A percentile compares a stretch with the other conserved stretches of the same genome.
These are phyloP conservation scores for Chrysopogon serrulatus DNA, from an alignment of 176 grass and related monocot genomes.

Conservation along the genomic window DNA sequence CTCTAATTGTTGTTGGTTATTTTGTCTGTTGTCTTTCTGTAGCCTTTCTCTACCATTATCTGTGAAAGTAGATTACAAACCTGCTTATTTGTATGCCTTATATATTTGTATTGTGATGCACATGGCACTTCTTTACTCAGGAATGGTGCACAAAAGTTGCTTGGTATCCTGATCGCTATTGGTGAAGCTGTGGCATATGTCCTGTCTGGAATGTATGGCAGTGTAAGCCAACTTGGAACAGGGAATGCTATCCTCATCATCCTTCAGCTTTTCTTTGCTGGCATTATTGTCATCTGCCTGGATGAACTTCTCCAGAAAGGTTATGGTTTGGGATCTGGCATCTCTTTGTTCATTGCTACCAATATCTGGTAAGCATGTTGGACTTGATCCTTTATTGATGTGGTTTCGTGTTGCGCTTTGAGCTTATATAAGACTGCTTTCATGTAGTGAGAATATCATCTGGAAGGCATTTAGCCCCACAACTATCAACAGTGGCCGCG, in stretches of 20 bases:
- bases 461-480: no score
- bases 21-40: neutral
- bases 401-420: neutral
- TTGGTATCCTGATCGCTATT: slow-evolving; percentile 80
- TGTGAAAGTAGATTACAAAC: neutral
- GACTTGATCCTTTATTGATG: neutral
- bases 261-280: slow-evolving; percentile 94
- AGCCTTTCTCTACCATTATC: neutral
- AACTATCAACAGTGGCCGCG: no score
- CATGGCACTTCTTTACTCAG: slow-evolving; percentile 28
- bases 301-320: slow-evolving; percentile 98
- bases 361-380: slow-evolving; percentile 75
- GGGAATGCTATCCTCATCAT: slow-evolving; percentile 98
- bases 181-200: slow-evolving; percentile 95
- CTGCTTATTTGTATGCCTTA: neutral
- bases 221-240: slow-evolving; percentile 73
- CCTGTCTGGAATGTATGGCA: slow-evolving; percentile 90
- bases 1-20: neutral
- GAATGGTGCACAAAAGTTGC: slow-evolving; percentile 85
- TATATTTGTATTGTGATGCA: slow-evolving; percentile 4
- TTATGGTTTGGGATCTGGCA: slow-evolving; percentile 93
- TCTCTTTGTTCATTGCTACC: slow-evolving; percentile 93
- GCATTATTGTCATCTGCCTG: slow-evolving; percentile 91
- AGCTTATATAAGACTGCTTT: no score
- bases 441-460: no score